Evolutionary conservation across 73 alveolate genomes (phyloP).

Genomic region (Breviolum minutum): DNA sequence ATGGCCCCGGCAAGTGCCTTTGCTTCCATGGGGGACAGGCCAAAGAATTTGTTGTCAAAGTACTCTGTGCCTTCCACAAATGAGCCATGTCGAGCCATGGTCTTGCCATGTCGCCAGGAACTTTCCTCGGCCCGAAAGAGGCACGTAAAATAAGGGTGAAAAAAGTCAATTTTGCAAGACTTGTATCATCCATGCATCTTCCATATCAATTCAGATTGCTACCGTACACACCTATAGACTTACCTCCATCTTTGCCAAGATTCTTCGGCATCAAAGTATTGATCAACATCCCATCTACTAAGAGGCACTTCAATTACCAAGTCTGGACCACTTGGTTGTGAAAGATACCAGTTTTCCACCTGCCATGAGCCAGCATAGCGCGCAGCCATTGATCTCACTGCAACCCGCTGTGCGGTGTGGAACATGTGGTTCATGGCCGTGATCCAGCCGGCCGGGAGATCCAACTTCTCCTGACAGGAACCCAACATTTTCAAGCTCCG

Average conservation of each 20-base stretch:
- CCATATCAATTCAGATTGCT: neutral
- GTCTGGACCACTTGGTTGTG: constrained; percentile 73
- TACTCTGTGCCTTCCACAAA: constrained; percentile 83
- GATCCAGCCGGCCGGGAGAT: constrained; percentile 83
- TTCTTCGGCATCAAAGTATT: constrained; percentile 44
- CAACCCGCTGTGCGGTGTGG: constrained; percentile 89
- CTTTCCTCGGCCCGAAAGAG: neutral
- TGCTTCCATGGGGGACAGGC: constrained; percentile 78
- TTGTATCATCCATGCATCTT: no score
- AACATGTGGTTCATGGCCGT: constrained; percentile 93
- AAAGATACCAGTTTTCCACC: constrained; percentile 66
- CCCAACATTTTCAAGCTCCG: no score
- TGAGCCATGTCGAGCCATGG: constrained; percentile 40
- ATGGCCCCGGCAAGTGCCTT: constrained; percentile 12
- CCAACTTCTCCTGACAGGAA: constrained; percentile 74
- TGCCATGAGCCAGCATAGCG: constrained; percentile 74
- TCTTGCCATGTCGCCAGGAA: constrained; percentile 1
- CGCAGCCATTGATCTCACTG: constrained; percentile 64
- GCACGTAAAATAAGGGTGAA: neutral
- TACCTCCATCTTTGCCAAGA: neutral
- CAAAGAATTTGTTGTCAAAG: constrained; percentile 84
- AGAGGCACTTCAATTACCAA: constrained; percentile 61
- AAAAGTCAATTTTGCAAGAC: neutral
- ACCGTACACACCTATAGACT: neutral
- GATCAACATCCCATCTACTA: constrained; percentile 66